phyloP scores from a whole-genome alignment of 495 filamentous ascomycete genomes.

The Penicillium paxilli region DNA sequence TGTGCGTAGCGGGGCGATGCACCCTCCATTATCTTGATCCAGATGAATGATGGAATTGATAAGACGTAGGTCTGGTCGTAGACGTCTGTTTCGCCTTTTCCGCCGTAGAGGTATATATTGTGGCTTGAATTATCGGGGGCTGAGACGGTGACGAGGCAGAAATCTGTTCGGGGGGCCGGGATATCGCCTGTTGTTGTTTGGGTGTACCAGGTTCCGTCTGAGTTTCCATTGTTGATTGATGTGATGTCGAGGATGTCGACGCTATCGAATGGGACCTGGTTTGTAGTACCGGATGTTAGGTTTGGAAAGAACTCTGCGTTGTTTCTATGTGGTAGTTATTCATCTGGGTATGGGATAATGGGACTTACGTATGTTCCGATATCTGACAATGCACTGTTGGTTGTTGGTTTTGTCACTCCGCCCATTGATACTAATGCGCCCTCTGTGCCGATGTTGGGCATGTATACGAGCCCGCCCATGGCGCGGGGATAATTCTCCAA shows the following conservation, averaged over 20 bases:
- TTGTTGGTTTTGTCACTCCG: slow-evolving; percentile 26
- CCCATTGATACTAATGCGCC: slow-evolving; percentile 40
- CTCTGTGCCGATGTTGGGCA: slow-evolving; percentile 27
- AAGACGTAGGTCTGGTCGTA: slow-evolving; percentile 39
- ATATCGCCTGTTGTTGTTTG: slow-evolving; percentile 32
- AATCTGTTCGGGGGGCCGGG: slow-evolving; percentile 31
- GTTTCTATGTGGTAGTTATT: too few relatives aligned
- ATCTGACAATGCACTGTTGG: slow-evolving; percentile 8
- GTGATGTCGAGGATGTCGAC: slow-evolving; percentile 40
- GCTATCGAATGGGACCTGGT: slow-evolving; percentile 27
- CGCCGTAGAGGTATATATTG: slow-evolving; percentile 33
- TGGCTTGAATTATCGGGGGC: slow-evolving; percentile 33
- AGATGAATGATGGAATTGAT: slow-evolving; percentile 32
- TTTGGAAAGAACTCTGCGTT: too few relatives aligned
- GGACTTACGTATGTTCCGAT: slow-evolving; percentile 16
- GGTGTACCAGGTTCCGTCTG: slow-evolving; percentile 33
- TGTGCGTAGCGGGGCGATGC: slow-evolving; percentile 33
- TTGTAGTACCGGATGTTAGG: too few relatives aligned
- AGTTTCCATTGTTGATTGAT: slow-evolving; percentile 19
- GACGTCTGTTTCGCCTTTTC: slow-evolving; percentile 14
- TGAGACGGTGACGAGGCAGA: slow-evolving; percentile 27
- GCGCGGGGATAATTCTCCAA: slow-evolving; percentile 26
- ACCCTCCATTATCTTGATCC: slow-evolving; percentile 16
- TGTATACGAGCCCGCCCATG: slow-evolving; percentile 31
- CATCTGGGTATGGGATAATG: too few relatives aligned